Conservation (phyloP, 2,329 filamentous ascomycete species). For the Phaeosphaeria sp. region DNA sequence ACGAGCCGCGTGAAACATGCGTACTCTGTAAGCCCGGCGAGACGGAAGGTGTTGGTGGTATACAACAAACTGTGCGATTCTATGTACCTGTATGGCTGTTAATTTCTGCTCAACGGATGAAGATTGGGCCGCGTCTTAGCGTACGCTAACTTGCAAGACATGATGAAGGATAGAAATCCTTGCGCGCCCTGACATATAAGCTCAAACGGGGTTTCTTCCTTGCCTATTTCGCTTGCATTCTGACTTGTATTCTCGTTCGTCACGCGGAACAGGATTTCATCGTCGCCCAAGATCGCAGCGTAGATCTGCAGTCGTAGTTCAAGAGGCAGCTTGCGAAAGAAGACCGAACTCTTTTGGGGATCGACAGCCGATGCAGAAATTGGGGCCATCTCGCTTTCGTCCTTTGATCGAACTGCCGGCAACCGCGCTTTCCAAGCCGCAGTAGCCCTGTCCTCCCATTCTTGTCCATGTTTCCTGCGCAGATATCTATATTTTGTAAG, state of each 20-base stretch:
- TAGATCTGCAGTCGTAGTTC: background rate
- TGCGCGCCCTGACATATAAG: background rate
- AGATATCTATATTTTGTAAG: background rate
- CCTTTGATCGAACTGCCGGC: background rate
- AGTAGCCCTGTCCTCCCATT: conserved; percentile 1
- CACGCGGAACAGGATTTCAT: background rate
- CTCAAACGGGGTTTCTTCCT: conserved; percentile 1
- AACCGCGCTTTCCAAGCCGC: conserved; percentile 2
- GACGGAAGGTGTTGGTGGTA: conserved; percentile 1
- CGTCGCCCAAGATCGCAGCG: background rate
- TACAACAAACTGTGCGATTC: conserved; percentile 2
- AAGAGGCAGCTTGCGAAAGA: background rate
- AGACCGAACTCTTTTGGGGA: background rate
- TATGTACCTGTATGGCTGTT: background rate
- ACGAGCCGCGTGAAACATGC: conserved; percentile 1
- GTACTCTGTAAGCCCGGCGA: conserved; percentile 4
- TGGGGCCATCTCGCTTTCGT: background rate
- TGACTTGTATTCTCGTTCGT: background rate
- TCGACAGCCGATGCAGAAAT: background rate
- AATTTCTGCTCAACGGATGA: background rate
- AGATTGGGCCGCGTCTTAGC: background rate
- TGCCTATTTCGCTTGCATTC: background rate
- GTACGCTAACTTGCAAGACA: conserved; percentile 5
- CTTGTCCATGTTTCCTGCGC: background rate
- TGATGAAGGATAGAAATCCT: background rate